Base-by-base conservation (phyloP, 2,329 filamentous ascomycete species). In the Daldinia eschscholtzii region DNA sequence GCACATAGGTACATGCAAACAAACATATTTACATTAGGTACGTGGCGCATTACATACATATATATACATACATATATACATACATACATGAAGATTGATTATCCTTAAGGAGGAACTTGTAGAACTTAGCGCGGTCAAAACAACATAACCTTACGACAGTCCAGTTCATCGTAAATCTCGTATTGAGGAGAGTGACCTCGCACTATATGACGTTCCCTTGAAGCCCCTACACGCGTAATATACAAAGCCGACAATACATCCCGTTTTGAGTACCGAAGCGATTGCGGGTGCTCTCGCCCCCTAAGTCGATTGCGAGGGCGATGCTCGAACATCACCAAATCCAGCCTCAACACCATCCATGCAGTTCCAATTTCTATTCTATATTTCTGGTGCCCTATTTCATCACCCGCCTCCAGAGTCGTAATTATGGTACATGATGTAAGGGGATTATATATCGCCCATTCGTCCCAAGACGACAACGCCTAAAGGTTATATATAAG, bases 371-470 rank as follows among this genome's bases (percentile, higher is more conserved):
- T 70, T 50, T 68, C 70, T 74, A 73, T 73, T 73, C 70, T 74
- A 70, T 70, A 65, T 46, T 70, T 67, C 61, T 57, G 42, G 67
- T 62, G 59, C 39, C 63, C 64, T 58, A 64, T 10, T 69, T 39
- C 62, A 56, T 62, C 64, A 53, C 50, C 20, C 61, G 57, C 62
- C 58, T 64, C 67, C 64, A 46, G 61, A 48, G 37, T 57, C 9
- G 28, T 61, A 67, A 60, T 78, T 65, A 76, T 78, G 42, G 78
- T 79, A 72, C 77, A 79, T 39, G 76, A 74, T 42, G 3, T 73
- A 64, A 48, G 44, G 52, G 41, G 37, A 46, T 15, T 15, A n/a
- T 52, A 28, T 72, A 82, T 81, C 67, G 80, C 75, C 46, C 70
- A 39, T 18, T 72, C 71, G 39, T 76, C 61, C 39, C 37, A 44